Conservation (phyloP, 2,329 filamentous ascomycete species). For the Botrytis aclada region DNA sequence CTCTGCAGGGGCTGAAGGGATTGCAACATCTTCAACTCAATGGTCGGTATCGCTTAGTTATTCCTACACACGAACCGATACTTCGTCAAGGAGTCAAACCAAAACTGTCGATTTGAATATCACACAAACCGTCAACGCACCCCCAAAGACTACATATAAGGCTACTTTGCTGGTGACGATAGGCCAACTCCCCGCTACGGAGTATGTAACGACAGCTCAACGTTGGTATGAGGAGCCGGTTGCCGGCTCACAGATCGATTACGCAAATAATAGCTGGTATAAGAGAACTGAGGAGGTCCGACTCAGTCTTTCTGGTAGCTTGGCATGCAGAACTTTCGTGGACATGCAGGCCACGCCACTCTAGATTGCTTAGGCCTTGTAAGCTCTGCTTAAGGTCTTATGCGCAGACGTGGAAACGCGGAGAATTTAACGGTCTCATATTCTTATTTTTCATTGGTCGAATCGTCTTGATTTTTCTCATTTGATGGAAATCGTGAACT, state of each 20-base stretch:
- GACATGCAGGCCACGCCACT: not conserved
- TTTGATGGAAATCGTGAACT: not conserved
- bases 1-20: not conserved
- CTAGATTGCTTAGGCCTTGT: not conserved
- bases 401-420: not conserved
- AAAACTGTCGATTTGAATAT: not conserved
- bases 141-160: not conserved
- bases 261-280: not conserved
- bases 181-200: not conserved
- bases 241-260: not conserved
- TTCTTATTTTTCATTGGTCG: not conserved
- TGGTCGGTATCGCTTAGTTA: not conserved
- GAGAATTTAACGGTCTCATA: not conserved
- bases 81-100: not conserved
- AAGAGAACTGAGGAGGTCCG: not conserved
- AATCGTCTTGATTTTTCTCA: not conserved
- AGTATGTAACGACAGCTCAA: not conserved
- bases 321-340: not conserved
- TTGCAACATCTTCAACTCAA: not conserved
- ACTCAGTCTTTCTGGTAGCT: not conserved
- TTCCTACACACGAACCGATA: not conserved
- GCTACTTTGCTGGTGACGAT: conserved; percentile 2
- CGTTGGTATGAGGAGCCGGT: not conserved
- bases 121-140: not conserved
- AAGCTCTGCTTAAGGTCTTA: not conserved